Evolutionary conservation across 371 early-diverging fungal genomes (phyloP).

Genomic region (Apophysomyces trapeziformis): DNA sequence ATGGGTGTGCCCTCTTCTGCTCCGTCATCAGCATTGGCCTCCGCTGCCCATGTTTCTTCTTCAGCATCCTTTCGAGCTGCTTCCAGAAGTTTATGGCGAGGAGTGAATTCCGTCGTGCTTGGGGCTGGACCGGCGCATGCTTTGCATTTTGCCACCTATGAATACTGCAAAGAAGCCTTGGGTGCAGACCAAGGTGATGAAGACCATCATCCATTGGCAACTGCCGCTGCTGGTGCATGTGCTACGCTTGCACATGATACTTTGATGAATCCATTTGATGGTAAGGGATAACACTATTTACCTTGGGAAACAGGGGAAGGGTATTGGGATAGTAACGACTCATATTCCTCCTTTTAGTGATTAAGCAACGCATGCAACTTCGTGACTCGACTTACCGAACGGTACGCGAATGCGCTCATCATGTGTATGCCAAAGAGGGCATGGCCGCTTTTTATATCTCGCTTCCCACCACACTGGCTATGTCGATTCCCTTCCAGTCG

Average conservation of each 20-base stretch:
- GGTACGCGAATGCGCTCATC: constrained; percentile 70
- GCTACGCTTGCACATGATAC: constrained; percentile 90
- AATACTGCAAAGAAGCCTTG: constrained; percentile 81
- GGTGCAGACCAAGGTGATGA: constrained; percentile 44
- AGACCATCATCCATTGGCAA: constrained; percentile 68
- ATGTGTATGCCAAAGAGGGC: constrained; percentile 78
- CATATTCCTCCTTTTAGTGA: constrained; percentile 52
- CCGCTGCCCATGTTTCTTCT: constrained; percentile 6
- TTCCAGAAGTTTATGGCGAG: constrained; percentile 83
- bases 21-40: no score
- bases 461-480: constrained; percentile 89
- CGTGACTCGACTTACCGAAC: constrained; percentile 67
- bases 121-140: constrained; percentile 98
- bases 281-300: constrained; percentile 35
- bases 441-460: constrained; percentile 88
- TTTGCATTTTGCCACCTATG: constrained; percentile 94
- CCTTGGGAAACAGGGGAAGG: no score
- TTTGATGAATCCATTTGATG: constrained; percentile 95
- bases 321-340: not conserved
- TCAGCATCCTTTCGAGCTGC: constrained; percentile 11
- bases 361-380: constrained; percentile 96
- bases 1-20: not conserved
- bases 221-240: constrained; percentile 86
- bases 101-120: constrained; percentile 87
- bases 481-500: constrained; percentile 93